Evolutionary conservation across 371 early-diverging fungal species (phyloP).

Genomic region (Rhizopus arrhizus): DNA sequence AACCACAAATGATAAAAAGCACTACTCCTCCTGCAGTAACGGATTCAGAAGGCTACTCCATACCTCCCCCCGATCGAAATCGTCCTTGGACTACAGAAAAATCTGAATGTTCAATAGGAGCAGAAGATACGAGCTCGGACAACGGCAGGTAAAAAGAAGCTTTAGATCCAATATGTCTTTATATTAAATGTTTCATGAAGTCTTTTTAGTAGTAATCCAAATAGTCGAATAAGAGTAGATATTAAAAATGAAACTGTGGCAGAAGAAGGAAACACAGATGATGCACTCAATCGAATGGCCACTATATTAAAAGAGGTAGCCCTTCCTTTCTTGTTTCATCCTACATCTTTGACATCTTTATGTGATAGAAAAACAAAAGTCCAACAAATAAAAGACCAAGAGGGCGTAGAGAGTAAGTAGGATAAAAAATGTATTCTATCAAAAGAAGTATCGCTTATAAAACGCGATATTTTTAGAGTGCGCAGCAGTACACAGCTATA

Average conservation of each 20-base stretch:
- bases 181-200: conserved; percentile 8
- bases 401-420: conserved; percentile 28
- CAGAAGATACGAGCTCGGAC: conserved; percentile 24
- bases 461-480: conserved; percentile 37
- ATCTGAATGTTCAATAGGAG: conserved; percentile 19
- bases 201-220: conserved; percentile 13
- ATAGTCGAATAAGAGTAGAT: conserved; percentile 20
- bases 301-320: conserved; percentile 26
- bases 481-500: conserved; percentile 38
- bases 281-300: conserved; percentile 20
- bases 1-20: conserved; percentile 17
- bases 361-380: conserved; percentile 12
- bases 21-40: conserved; percentile 14
- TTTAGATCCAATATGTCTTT: background rate
- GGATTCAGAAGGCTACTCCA: conserved; percentile 26
- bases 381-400: conserved; percentile 13
- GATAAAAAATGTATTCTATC: background rate
- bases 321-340: background rate
- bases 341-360: background rate
- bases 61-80: conserved; percentile 12
- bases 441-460: background rate
- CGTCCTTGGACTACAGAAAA: conserved; percentile 8
- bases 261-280: conserved; percentile 17
- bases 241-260: conserved; percentile 16
- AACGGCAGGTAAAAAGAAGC: conserved; percentile 18